Percentiles rank a stretch among this genome's conserved stretches.
Conservation (phyloP, 306 rosid genomes). For the Quillaja saponaria region DNA sequence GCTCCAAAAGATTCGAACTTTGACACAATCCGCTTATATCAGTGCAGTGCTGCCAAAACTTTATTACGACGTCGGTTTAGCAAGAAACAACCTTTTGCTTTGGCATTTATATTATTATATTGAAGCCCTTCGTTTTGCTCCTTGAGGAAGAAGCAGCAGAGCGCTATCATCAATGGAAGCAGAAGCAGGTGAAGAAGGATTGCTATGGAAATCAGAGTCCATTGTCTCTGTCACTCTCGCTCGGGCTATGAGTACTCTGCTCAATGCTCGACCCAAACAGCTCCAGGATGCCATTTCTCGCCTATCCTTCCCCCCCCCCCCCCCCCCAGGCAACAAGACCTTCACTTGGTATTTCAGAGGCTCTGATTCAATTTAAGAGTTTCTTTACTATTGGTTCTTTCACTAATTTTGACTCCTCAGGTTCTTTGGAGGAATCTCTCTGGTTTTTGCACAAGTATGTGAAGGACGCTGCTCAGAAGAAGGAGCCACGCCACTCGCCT, state of each 20-base stretch:
- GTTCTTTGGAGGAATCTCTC: constrained; percentile 67
- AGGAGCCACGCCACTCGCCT: too few relatives aligned
- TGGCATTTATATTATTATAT: too few relatives aligned
- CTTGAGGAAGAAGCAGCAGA: too few relatives aligned
- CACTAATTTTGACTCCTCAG: constrained; percentile 10
- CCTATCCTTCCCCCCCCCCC: constrained; percentile 44
- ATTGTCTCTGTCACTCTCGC: constrained; percentile 67
- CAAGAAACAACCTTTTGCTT: too few relatives aligned
- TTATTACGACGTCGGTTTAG: neutral
- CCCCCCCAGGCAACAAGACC: constrained; percentile 34
- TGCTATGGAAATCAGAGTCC: constrained; percentile 55
- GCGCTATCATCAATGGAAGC: constrained; percentile 22
- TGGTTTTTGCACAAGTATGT: constrained; percentile 70
- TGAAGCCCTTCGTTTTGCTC: too few relatives aligned
- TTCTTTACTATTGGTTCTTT: neutral
- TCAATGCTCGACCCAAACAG: constrained; percentile 64
- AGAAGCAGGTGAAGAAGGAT: constrained; percentile 20
- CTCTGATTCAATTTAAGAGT: neutral
- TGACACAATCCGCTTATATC: neutral
- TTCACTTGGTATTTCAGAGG: constrained; percentile 26
- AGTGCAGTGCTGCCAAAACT: too few relatives aligned
- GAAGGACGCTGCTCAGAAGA: constrained; percentile 49
- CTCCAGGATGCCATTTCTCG: constrained; percentile 67
- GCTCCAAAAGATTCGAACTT: neutral
- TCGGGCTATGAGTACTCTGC: constrained; percentile 58